Evolutionary conservation across 23 red algal genomes (phyloP).

Genomic region (Cyanidiococcus yangmingshanensis): DNA sequence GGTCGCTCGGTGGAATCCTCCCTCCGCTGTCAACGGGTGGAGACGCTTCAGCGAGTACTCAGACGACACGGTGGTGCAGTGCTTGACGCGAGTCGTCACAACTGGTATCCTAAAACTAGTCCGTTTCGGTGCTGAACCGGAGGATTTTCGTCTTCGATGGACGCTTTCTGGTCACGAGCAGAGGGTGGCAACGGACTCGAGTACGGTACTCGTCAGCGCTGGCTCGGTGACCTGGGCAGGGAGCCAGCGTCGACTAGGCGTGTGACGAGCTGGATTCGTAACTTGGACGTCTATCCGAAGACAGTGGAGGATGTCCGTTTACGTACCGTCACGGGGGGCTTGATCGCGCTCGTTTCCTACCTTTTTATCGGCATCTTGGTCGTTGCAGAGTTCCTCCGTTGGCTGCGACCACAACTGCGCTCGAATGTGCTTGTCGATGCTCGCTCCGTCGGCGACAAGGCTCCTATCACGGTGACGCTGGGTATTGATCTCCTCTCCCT

Average conservation of each 20-base stretch:
- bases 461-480: conserved; percentile 47
- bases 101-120: too few species aligned
- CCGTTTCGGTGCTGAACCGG: too few species aligned
- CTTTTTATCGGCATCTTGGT: conserved; percentile 50
- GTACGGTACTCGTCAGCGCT: not conserved
- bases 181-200: not conserved
- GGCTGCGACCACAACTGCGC: conserved; percentile 30
- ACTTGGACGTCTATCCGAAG: conserved; percentile 81
- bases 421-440: conserved; percentile 56
- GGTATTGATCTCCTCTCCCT: conserved; percentile 67
- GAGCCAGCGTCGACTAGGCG: not conserved
- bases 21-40: too few species aligned
- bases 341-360: conserved; percentile 53
- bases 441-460: conserved; percentile 22
- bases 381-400: conserved; percentile 48
- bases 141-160: not conserved
- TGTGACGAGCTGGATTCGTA: conserved; percentile 20
- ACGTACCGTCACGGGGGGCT: conserved; percentile 55
- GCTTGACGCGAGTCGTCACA: too few species aligned
- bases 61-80: too few species aligned
- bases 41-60: too few species aligned
- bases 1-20: too few species aligned
- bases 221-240: not conserved
- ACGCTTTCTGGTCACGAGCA: not conserved
- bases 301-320: conserved; percentile 69